Evolutionary conservation across 192 early-diverging fungal species (phyloP).

Genomic region (Coemansia erecta): DNA sequence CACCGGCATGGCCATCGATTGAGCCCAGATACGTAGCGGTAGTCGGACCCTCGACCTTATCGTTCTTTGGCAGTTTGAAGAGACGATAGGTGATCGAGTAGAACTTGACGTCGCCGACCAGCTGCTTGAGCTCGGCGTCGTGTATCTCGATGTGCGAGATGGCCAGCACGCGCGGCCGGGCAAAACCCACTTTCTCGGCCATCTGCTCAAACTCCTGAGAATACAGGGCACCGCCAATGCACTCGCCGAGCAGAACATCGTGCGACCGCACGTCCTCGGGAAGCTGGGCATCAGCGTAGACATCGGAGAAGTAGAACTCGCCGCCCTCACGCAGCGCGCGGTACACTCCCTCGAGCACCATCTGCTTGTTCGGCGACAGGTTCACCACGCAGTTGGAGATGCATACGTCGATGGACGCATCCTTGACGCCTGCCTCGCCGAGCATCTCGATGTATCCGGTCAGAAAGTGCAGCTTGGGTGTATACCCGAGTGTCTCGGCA

Average conservation of each 20-base stretch:
- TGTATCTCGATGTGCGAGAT: slow-evolving; percentile 8
- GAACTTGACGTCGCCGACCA: slow-evolving; percentile 11
- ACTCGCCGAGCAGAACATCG: slow-evolving; percentile 42
- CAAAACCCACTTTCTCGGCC: neutral
- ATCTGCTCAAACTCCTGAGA: slow-evolving; percentile 2
- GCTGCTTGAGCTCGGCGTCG: slow-evolving; percentile 30
- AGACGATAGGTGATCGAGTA: slow-evolving; percentile 3
- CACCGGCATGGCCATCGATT: no score
- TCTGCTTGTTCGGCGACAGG: slow-evolving; percentile 48
- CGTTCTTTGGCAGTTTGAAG: neutral
- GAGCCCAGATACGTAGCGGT: no score
- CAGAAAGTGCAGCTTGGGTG: slow-evolving; percentile 35
- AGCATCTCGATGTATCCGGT: slow-evolving; percentile 49
- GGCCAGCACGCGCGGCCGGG: neutral
- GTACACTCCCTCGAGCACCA: slow-evolving; percentile 38
- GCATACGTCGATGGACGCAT: slow-evolving; percentile 37
- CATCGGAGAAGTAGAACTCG: slow-evolving; percentile 49
- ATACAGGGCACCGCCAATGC: slow-evolving; percentile 32
- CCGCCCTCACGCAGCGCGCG: slow-evolving; percentile 26
- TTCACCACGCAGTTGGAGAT: slow-evolving; percentile 52
- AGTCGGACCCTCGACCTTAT: no score
- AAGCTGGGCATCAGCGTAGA: slow-evolving; percentile 39
- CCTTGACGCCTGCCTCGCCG: slow-evolving; percentile 6
- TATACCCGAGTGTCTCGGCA: slow-evolving; percentile 29
- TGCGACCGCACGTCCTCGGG: slow-evolving; percentile 29